A percentile compares a stretch with the other conserved stretches of the same genome.
Evolutionary conservation across 495 filamentous ascomycete species (phyloP).

Genomic region (Talaromyces borbonicus): DNA sequence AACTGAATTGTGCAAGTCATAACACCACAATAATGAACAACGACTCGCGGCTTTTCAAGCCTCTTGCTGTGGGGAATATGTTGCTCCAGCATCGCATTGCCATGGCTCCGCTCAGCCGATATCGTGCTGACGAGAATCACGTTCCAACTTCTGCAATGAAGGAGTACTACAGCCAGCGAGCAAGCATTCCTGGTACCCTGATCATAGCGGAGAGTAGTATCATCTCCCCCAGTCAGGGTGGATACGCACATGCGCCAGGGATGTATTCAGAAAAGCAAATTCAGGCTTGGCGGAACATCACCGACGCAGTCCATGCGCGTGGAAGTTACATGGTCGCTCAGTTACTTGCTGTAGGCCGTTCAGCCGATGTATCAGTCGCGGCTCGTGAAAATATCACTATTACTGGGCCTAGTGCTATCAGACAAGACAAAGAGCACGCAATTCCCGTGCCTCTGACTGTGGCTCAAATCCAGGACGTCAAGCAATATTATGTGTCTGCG

Average conservation of each 20-base stretch:
- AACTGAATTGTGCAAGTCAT: too few species aligned
- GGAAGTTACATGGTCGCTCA: constrained; percentile 56
- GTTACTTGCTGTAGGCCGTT: constrained; percentile 61
- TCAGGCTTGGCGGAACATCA: constrained; percentile 50
- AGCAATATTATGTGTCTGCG: too few species aligned
- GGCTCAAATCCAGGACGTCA: too few species aligned
- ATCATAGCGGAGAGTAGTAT: constrained; percentile 57
- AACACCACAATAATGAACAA: constrained; percentile 21
- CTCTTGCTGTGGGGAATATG: constrained; percentile 36
- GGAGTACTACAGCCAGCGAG: constrained; percentile 45
- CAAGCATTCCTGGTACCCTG: constrained; percentile 37
- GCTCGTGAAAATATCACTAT: too few species aligned
- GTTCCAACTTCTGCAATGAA: constrained; percentile 24
- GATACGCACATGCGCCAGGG: constrained; percentile 47
- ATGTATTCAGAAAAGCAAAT: constrained; percentile 55
- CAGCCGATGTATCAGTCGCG: too few species aligned
- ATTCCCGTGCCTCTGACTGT: too few species aligned
- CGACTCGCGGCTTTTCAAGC: constrained; percentile 35
- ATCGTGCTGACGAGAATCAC: constrained; percentile 23
- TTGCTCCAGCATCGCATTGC: constrained; percentile 40
- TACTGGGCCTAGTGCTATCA: too few species aligned
- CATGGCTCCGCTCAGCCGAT: constrained; percentile 44
- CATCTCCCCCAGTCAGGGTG: constrained; percentile 42
- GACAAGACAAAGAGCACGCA: too few species aligned
- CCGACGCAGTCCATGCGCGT: constrained; percentile 55